phyloP scores from a whole-genome alignment of 768 basidiomycete genomes.

The Rhizopogon salebrosus region DNA sequence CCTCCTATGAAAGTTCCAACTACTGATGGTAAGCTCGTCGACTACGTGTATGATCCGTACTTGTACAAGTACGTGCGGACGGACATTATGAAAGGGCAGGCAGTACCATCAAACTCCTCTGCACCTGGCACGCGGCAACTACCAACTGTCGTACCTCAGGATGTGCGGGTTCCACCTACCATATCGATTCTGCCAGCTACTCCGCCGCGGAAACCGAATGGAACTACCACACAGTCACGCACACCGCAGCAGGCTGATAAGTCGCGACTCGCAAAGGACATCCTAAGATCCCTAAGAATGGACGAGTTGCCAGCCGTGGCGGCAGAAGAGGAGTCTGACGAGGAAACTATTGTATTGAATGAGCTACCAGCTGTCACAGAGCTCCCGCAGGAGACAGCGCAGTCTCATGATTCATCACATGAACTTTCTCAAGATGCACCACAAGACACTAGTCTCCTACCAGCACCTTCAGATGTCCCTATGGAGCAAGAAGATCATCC shows the following conservation, averaged over 20 bases:
- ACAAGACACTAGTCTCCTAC: slow-evolving; percentile 1
- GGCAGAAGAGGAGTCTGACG: slow-evolving; percentile 1
- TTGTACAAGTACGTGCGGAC: not conserved
- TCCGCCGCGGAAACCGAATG: slow-evolving; percentile 5
- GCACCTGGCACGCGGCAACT: not conserved
- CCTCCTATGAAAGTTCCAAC: not conserved
- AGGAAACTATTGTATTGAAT: not conserved
- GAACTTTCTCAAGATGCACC: not conserved
- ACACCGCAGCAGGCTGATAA: slow-evolving; percentile 41
- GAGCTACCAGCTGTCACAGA: not conserved
- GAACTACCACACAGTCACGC: slow-evolving; percentile 5
- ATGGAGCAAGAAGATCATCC: not conserved
- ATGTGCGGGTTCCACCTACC: not conserved
- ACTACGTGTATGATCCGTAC: not conserved
- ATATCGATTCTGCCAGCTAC: slow-evolving; percentile 1
- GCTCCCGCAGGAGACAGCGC: not conserved
- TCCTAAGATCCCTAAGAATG: slow-evolving; percentile 46
- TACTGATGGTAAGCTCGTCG: not conserved
- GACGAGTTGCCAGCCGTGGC: not conserved
- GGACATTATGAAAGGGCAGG: too few relatives aligned
- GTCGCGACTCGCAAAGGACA: slow-evolving; percentile 48
- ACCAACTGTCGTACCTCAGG: slow-evolving; percentile 5
- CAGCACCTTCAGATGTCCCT: not conserved
- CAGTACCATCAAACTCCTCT: not conserved
- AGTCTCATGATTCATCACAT: not conserved